A percentile compares a stretch with the other conserved stretches of the same genome.
These are phyloP conservation scores for Cenchrus purpureus DNA, from an alignment of 176 grass and related monocot species.

Conservation along the genomic window DNA sequence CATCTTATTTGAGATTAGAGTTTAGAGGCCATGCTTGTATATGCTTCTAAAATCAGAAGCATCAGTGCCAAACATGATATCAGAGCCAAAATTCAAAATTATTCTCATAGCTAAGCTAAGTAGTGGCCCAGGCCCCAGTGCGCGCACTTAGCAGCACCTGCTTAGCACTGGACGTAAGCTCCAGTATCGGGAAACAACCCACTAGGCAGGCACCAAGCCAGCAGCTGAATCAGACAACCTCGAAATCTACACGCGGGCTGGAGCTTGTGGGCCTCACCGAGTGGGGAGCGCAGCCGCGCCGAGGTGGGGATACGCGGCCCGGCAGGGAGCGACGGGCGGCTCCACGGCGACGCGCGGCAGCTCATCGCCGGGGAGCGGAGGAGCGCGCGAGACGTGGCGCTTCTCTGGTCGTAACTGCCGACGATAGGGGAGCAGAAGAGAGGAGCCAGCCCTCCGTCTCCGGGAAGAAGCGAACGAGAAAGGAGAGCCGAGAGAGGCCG, in stretches of 20 bases:
- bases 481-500: no score
- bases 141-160: neutral
- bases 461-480: neutral
- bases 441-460: neutral
- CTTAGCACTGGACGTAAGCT: neutral
- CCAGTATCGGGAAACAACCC: neutral
- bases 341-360: conserved; percentile 46
- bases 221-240: conserved; percentile 6
- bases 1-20: neutral
- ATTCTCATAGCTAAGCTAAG: neutral
- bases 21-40: neutral
- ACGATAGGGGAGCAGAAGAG: conserved; percentile 13
- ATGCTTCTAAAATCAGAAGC: conserved; percentile 5
- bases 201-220: neutral
- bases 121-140: neutral
- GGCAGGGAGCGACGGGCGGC: conserved; percentile 18
- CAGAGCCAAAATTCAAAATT: neutral
- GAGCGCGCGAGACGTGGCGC: conserved; percentile 30
- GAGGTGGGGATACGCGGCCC: conserved; percentile 1
- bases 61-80: neutral
- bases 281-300: conserved; percentile 29
- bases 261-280: conserved; percentile 29
- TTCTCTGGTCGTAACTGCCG: conserved; percentile 27
- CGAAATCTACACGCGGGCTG: neutral
- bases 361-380: conserved; percentile 46